Conservation (phyloP, 2,329 filamentous ascomycete genomes). For the Claviceps lovelessii region DNA sequence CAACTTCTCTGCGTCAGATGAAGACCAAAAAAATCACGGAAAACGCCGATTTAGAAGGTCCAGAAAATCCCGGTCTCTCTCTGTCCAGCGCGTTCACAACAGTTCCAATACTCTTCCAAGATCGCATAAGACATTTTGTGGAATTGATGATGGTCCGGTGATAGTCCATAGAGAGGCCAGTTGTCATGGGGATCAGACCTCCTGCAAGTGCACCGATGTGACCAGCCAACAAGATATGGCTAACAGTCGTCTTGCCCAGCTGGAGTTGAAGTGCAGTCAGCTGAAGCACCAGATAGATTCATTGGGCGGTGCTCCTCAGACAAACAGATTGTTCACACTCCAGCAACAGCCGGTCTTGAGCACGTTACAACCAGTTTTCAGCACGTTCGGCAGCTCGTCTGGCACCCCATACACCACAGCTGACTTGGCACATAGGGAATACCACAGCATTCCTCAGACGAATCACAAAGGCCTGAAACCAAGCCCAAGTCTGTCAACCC, state of each 20-base stretch:
- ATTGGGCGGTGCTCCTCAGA: not conserved
- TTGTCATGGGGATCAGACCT: not conserved
- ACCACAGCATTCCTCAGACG: not conserved
- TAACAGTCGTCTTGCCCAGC: conserved; percentile 1
- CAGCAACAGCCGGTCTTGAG: not conserved
- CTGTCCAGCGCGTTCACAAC: not conserved
- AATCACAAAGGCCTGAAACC: not conserved
- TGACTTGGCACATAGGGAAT: not conserved
- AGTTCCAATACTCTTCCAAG: no score
- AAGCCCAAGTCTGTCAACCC: not conserved
- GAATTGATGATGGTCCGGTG: not conserved
- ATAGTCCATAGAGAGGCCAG: not conserved
- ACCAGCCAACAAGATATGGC: not conserved
- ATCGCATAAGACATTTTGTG: not conserved
- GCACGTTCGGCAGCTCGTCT: no score
- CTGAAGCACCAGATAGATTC: conserved; percentile 1
- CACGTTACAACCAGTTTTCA: not conserved
- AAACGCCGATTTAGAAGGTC: not conserved
- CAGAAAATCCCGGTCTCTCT: not conserved
- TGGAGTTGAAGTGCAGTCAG: conserved; percentile 2
- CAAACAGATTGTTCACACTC: not conserved
- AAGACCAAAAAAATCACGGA: not conserved
- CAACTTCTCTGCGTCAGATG: not conserved
- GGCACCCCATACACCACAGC: not conserved
- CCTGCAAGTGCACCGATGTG: not conserved